phyloP scores from a whole-genome alignment of 139 green algal species.

The Nannochloris sp. region DNA sequence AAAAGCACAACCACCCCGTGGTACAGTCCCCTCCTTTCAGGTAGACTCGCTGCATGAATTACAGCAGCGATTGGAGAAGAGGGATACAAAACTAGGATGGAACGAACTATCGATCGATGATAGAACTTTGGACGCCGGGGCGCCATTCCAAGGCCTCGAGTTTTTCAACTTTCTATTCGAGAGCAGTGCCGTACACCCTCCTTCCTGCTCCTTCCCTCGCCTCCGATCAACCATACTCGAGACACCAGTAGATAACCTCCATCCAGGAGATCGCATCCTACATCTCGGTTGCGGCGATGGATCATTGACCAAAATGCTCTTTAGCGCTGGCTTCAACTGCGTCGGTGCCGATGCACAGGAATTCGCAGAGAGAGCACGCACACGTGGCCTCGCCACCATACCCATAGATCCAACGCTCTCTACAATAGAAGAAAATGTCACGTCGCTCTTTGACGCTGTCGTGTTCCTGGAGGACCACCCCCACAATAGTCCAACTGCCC shows the following conservation, averaged over 20 bases:
- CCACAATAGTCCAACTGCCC: neutral
- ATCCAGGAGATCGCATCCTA: constrained; percentile 34
- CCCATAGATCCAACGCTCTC: no score
- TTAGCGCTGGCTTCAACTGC: constrained; percentile 48
- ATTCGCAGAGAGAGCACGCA: neutral
- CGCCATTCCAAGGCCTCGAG: constrained; percentile 46
- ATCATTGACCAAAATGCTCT: constrained; percentile 60
- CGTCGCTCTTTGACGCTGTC: constrained; percentile 10
- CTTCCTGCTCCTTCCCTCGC: constrained; percentile 35
- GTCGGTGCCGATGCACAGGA: neutral
- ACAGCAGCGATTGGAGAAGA: constrained; percentile 21
- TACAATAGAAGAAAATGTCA: neutral
- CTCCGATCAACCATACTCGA: constrained; percentile 17
- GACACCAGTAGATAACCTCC: constrained; percentile 2
- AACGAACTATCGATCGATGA: neutral
- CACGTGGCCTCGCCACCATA: neutral
- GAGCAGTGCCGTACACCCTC: constrained; percentile 27
- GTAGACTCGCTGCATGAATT: constrained; percentile 43
- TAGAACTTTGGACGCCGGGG: constrained; percentile 15
- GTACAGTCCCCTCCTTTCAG: constrained; percentile 53
- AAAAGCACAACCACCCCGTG: constrained; percentile 16
- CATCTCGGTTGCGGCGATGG: constrained; percentile 52
- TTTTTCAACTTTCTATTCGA: constrained; percentile 50
- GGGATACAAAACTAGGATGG: constrained; percentile 21
- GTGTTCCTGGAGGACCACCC: constrained; percentile 12